These are phyloP conservation scores for Amphibolis antarctica DNA, from an alignment of 106 monocot species.

Conservation along the genomic window DNA sequence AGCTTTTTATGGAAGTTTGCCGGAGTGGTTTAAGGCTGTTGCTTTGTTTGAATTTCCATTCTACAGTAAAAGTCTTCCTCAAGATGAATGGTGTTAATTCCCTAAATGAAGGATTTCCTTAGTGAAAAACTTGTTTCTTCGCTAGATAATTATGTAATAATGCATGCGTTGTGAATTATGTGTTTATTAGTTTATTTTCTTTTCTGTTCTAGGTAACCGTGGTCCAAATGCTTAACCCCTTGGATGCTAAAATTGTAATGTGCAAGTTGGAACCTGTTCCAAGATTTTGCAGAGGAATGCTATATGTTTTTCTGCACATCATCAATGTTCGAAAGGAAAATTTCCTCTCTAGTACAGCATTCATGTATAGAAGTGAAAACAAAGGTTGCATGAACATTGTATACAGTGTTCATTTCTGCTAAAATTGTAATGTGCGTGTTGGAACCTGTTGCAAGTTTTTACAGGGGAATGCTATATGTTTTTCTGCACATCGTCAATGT, in stretches of 20 bases:
- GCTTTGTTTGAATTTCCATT: conserved; percentile 82
- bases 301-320: no score
- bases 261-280: not conserved
- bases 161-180: not conserved
- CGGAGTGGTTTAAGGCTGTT: conserved; percentile 68
- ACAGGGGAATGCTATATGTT: no score
- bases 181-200: not conserved
- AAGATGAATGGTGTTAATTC: conserved; percentile 17
- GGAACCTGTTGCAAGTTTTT: not conserved
- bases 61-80: conserved; percentile 42
- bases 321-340: no score
- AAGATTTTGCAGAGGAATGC: no score
- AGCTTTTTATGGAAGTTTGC: conserved; percentile 45
- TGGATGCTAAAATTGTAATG: not conserved
- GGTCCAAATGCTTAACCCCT: not conserved
- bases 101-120: not conserved
- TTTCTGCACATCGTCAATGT: no score
- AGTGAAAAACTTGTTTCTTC: no score
- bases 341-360: no score
- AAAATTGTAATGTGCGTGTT: not conserved
- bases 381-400: no score
- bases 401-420: no score
- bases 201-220: not conserved
- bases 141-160: not conserved
- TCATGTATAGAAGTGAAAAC: no score